phyloP scores from a whole-genome alignment of 2,329 filamentous ascomycete species.

The Teratosphaeria viscida region DNA sequence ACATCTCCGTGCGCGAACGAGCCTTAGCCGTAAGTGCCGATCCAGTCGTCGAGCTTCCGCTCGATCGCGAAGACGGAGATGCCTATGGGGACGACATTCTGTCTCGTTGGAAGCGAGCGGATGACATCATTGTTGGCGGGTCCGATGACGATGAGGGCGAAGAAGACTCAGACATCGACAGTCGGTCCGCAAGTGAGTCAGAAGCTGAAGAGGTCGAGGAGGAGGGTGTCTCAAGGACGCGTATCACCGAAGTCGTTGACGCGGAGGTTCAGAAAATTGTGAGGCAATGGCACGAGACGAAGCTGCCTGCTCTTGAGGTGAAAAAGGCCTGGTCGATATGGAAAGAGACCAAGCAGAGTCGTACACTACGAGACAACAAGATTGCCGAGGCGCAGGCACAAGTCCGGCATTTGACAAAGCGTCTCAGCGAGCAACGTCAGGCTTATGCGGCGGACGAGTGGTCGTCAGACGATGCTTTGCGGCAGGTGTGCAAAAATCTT shows the following conservation, averaged over 20 bases:
- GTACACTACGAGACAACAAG: constrained; percentile 28
- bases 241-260: constrained; percentile 45
- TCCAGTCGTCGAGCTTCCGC: background rate
- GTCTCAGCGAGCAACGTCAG: constrained; percentile 46
- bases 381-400: constrained; percentile 36
- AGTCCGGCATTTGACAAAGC: constrained; percentile 36
- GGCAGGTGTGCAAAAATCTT: constrained; percentile 47
- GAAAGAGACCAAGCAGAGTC: constrained; percentile 42
- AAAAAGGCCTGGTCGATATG: constrained; percentile 54
- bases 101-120: background rate
- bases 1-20: constrained; percentile 20
- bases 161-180: constrained; percentile 7
- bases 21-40: constrained; percentile 8
- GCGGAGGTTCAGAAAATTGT: constrained; percentile 43
- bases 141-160: constrained; percentile 22
- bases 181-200: constrained; percentile 17
- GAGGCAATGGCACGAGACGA: constrained; percentile 47
- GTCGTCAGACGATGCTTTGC: constrained; percentile 43
- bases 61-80: background rate
- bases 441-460: constrained; percentile 47
- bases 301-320: constrained; percentile 44
- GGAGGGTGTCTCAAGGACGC: constrained; percentile 26
- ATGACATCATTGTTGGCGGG: background rate
- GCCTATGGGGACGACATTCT: background rate
- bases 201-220: constrained; percentile 43